These are phyloP conservation scores for Penicillium alfredii DNA, from an alignment of 495 filamentous ascomycete genomes.

Conservation along the genomic window DNA sequence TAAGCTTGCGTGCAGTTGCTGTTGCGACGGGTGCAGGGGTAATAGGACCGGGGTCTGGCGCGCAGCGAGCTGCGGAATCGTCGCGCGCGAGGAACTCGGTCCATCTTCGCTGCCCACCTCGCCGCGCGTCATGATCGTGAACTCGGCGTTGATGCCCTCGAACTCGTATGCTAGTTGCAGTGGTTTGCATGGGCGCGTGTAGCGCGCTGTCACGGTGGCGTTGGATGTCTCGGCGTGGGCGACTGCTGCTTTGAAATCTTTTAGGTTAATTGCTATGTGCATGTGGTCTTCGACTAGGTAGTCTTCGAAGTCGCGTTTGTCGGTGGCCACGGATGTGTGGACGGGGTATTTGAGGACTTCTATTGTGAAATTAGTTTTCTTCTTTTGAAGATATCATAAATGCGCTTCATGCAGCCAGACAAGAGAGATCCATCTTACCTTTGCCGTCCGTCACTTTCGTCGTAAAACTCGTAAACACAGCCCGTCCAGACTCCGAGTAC, in stretches of 20 bases:
- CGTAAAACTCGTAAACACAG: constrained; percentile 88
- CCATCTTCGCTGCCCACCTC: constrained; percentile 51
- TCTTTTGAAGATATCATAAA: no score
- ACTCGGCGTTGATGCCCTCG: constrained; percentile 75
- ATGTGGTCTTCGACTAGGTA: constrained; percentile 72
- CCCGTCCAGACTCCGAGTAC: constrained; percentile 62
- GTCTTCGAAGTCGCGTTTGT: constrained; percentile 79
- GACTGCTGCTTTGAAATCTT: constrained; percentile 90
- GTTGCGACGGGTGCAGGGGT: no score
- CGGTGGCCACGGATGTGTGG: constrained; percentile 83
- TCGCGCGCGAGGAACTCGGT: constrained; percentile 25
- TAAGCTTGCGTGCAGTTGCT: no score
- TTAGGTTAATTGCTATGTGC: constrained; percentile 84
- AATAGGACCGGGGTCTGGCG: constrained; percentile 29
- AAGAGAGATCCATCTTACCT: constrained; percentile 43
- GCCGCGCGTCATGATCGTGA: constrained; percentile 92
- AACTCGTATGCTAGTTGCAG: constrained; percentile 74
- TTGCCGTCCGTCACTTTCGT: constrained; percentile 82
- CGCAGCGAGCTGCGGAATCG: constrained; percentile 30
- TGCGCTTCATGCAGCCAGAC: not conserved
- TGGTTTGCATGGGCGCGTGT: constrained; percentile 73
- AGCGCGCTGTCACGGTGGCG: constrained; percentile 64
- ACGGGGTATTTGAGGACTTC: constrained; percentile 91
- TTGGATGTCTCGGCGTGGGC: constrained; percentile 74
- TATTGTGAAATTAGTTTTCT: constrained; percentile 20